Evolutionary conservation across 169 alveolate genomes (phyloP).

Genomic region (Plasmodium vinckei): DNA sequence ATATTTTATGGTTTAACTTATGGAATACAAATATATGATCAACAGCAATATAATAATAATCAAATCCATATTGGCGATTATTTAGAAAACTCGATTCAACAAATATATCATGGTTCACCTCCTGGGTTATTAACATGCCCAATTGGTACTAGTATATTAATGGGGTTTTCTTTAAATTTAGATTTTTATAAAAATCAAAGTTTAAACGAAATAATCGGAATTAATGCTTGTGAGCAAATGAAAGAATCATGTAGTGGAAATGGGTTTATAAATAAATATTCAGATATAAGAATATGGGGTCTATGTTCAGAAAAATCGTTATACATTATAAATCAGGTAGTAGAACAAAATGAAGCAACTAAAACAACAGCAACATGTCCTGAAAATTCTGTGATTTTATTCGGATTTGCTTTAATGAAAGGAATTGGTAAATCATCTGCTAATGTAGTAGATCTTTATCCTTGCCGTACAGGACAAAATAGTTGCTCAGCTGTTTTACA

Average conservation of each 20-base stretch:
- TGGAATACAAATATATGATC: conserved; percentile 54
- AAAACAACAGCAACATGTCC: conserved; percentile 83
- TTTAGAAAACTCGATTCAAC: conserved; percentile 76
- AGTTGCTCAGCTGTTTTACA: conserved; percentile 73
- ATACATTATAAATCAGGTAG: conserved; percentile 83
- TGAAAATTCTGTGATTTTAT: conserved; percentile 65
- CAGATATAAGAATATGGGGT: conserved; percentile 84
- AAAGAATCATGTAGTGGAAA: conserved; percentile 87
- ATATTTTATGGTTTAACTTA: conserved; percentile 71
- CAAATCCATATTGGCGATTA: conserved; percentile 60
- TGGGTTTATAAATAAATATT: conserved; percentile 61
- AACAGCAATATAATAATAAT: conserved; percentile 53
- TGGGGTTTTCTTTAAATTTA: conserved; percentile 86
- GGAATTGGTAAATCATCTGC: conserved; percentile 78
- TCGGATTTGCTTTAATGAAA: conserved; percentile 79
- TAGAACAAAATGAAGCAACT: conserved; percentile 73
- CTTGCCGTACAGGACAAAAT: conserved; percentile 81
- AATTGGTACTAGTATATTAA: conserved; percentile 78
- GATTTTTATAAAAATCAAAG: conserved; percentile 64
- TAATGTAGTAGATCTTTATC: conserved; percentile 65
- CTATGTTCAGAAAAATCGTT: conserved; percentile 84
- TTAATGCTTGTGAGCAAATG: conserved; percentile 81
- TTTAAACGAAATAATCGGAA: conserved; percentile 34
- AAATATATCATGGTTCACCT: conserved; percentile 83
- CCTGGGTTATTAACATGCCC: conserved; percentile 90